A percentile compares a stretch with the other conserved stretches of the same genome.
Evolutionary conservation across 352 stramenopile genomes (phyloP).

Genomic region (Phytopythium boreale): DNA sequence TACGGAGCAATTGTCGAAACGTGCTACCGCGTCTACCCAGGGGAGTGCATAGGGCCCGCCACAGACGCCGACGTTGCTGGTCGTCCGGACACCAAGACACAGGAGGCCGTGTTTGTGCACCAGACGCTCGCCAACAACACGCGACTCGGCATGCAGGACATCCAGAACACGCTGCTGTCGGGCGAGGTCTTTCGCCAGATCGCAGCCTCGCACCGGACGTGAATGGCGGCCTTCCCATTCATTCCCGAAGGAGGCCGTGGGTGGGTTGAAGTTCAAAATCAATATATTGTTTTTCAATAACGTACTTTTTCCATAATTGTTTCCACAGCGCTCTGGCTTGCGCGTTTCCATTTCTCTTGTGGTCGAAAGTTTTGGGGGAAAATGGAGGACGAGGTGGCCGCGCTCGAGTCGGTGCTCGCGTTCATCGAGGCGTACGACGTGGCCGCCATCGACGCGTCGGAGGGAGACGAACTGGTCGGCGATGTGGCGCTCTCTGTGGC

Average conservation of each 20-base stretch:
- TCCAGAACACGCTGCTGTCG: not conserved
- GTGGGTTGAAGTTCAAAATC: too few relatives aligned
- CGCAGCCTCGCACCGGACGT: too few relatives aligned
- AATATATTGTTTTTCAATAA: too few relatives aligned
- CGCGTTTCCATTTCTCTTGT: not conserved
- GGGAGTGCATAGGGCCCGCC: not conserved
- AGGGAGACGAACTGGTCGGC: not conserved
- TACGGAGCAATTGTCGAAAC: not conserved
- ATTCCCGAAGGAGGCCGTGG: too few relatives aligned
- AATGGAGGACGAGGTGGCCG: conserved; percentile 8
- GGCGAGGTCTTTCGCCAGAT: not conserved
- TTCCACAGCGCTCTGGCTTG: too few relatives aligned
- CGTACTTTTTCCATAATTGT: too few relatives aligned
- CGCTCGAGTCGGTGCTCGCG: conserved; percentile 21
- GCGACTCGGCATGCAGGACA: not conserved
- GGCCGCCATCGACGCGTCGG: not conserved
- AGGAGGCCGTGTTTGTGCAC: not conserved
- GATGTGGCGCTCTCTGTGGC: too few relatives aligned
- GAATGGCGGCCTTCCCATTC: too few relatives aligned
- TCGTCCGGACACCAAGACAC: not conserved
- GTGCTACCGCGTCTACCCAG: not conserved
- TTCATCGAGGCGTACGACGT: conserved; percentile 28
- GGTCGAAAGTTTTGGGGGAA: not conserved
- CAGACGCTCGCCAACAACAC: conserved; percentile 1
- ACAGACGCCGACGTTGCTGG: not conserved